A percentile compares a stretch with the other conserved stretches of the same genome.
These are phyloP conservation scores for Pseudogymnoascus sp. DNA, from an alignment of 2,329 filamentous ascomycete species.

Conservation along the genomic window DNA sequence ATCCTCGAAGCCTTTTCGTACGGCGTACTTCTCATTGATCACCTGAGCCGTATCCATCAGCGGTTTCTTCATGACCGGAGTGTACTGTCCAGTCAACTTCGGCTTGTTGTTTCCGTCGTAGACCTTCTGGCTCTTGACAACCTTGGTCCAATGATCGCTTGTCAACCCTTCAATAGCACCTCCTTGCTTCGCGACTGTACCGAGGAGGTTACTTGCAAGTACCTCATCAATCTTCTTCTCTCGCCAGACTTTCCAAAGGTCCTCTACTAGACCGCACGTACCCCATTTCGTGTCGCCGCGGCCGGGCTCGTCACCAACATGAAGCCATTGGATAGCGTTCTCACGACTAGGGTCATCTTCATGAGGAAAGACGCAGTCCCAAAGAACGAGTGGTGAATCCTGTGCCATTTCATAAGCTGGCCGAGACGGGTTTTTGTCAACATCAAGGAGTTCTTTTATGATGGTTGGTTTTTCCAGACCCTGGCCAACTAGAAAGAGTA, in stretches of 20 bases:
- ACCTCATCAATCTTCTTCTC: slow-evolving; percentile 84
- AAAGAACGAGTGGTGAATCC: slow-evolving; percentile 83
- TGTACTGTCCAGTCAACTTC: slow-evolving; percentile 44
- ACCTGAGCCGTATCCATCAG: slow-evolving; percentile 43
- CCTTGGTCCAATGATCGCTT: slow-evolving; percentile 25
- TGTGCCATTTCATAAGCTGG: slow-evolving; percentile 87
- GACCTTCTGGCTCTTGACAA: slow-evolving; percentile 31
- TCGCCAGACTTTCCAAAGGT: slow-evolving; percentile 76
- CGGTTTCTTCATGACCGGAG: slow-evolving; percentile 44
- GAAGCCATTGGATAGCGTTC: slow-evolving; percentile 68
- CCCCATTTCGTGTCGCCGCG: slow-evolving; percentile 54
- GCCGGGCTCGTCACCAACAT: slow-evolving; percentile 58
- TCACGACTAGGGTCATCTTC: slow-evolving; percentile 34
- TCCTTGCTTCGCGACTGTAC: slow-evolving; percentile 43
- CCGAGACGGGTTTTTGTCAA: slow-evolving; percentile 59
- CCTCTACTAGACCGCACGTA: slow-evolving; percentile 56
- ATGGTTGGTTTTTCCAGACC: slow-evolving; percentile 69
- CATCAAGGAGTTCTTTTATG: slow-evolving; percentile 66
- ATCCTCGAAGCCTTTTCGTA: slow-evolving; percentile 47
- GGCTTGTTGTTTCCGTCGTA: slow-evolving; percentile 49
- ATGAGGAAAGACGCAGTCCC: slow-evolving; percentile 84
- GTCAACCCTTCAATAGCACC: slow-evolving; percentile 18
- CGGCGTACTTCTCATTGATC: slow-evolving; percentile 53
- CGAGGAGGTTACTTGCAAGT: slow-evolving; percentile 64
- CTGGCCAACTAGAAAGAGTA: slow-evolving; percentile 90